Evolutionary conservation across 202 grass and related monocot species (phyloP).

Genomic region (Brachypodium distachyon): DNA sequence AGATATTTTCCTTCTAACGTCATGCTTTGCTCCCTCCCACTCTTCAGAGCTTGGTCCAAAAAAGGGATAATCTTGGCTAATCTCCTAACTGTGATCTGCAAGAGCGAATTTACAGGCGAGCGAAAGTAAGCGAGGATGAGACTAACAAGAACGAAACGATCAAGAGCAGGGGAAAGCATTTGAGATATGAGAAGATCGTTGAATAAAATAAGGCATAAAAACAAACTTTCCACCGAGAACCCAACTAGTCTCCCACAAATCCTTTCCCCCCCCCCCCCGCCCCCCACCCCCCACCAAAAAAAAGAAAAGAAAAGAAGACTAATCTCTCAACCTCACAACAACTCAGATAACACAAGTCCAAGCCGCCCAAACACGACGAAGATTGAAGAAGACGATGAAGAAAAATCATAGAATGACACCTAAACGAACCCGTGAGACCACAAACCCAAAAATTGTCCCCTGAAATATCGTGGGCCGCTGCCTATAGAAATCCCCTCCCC

Average conservation of each 20-base stretch:
- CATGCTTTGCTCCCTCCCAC: constrained; percentile 12
- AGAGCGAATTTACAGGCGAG: neutral
- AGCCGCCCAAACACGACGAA: neutral
- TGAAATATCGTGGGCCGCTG: neutral
- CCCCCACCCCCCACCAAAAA: too few relatives aligned
- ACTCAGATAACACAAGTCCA: neutral
- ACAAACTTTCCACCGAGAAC: constrained; percentile 18
- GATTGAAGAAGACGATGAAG: neutral
- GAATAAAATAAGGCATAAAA: constrained; percentile 16
- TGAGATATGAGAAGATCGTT: constrained; percentile 13
- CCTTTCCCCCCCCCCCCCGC: neutral
- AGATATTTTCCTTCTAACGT: constrained; percentile 94
- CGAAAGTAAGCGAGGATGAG: neutral
- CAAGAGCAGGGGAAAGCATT: neutral
- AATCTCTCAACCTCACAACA: neutral
- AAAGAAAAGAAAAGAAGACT: too few relatives aligned
- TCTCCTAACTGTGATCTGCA: constrained; percentile 16
- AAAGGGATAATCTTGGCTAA: neutral
- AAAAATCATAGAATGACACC: neutral
- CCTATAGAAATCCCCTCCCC: constrained; percentile 24
- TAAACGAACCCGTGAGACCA: neutral
- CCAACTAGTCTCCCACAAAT: constrained; percentile 10
- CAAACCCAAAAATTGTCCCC: constrained; percentile 1
- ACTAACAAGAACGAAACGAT: constrained; percentile 19
- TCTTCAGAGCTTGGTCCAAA: constrained; percentile 5